Percentiles rank a stretch among this genome's conserved stretches.
Conservation (phyloP, 495 filamentous ascomycete species). For the Aspergillus coremiiformis region DNA sequence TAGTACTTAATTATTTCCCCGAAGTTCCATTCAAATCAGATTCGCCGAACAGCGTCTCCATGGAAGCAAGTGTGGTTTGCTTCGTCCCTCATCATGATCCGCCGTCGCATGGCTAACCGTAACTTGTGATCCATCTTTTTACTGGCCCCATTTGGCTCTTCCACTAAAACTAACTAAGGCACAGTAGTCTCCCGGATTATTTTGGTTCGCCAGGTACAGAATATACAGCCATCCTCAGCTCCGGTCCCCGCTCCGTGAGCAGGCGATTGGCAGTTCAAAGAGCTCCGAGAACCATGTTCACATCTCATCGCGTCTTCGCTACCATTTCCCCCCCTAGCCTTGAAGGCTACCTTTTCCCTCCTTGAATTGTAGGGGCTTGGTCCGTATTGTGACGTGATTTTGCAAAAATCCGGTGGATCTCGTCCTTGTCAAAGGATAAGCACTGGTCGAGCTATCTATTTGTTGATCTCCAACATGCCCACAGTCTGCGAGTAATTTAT, state of each 20-base stretch:
- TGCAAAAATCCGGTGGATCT: conserved; percentile 6
- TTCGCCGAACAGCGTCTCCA: background rate
- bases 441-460: conserved; percentile 2
- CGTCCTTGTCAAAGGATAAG: conserved; percentile 5
- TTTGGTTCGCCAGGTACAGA: conserved; percentile 10
- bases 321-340: background rate
- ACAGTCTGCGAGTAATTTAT: background rate
- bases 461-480: background rate
- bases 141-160: background rate
- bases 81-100: background rate
- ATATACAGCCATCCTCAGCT: conserved; percentile 3
- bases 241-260: background rate
- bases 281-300: conserved; percentile 10
- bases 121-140: conserved; percentile 8
- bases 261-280: background rate
- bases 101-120: conserved; percentile 8
- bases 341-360: background rate
- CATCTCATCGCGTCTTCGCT: conserved; percentile 10
- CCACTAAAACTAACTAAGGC: background rate
- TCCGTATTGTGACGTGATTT: conserved; percentile 12
- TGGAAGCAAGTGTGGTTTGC: background rate
- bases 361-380: conserved; percentile 3
- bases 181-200: conserved; percentile 1
- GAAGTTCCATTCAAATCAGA: background rate
- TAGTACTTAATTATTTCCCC: too few species aligned